Evolutionary conservation across 23 red algal genomes (phyloP).

Genomic region (Gracilariopsis chorda): DNA sequence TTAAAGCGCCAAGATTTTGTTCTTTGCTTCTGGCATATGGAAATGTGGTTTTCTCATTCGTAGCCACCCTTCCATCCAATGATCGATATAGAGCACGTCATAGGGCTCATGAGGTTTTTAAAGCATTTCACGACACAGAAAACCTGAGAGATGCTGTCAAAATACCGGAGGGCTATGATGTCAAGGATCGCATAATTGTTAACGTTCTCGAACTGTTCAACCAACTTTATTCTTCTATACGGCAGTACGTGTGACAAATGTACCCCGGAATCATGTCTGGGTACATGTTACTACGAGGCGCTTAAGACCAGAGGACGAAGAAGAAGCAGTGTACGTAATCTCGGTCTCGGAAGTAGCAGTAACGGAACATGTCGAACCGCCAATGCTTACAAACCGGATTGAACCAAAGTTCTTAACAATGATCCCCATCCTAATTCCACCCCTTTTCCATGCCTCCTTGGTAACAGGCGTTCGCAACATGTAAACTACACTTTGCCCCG

Average conservation of each 20-base stretch:
- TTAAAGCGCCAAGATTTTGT: no score
- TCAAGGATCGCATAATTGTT: slow-evolving; percentile 84
- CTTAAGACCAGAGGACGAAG: neutral
- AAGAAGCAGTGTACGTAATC: neutral
- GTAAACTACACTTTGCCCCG: neutral
- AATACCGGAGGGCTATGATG: slow-evolving; percentile 79
- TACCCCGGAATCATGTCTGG: slow-evolving; percentile 70
- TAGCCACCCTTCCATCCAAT: no score
- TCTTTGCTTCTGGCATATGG: no score
- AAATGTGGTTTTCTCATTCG: no score
- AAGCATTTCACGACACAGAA: slow-evolving; percentile 31
- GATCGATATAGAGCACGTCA: slow-evolving; percentile 51
- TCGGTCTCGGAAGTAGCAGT: neutral
- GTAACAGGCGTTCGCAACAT: neutral
- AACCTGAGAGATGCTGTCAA: slow-evolving; percentile 75
- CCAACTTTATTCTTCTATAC: slow-evolving; percentile 84
- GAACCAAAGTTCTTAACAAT: neutral
- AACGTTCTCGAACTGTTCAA: slow-evolving; percentile 90
- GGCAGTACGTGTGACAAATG: slow-evolving; percentile 86
- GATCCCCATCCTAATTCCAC: neutral
- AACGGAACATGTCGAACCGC: neutral
- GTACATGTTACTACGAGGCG: slow-evolving; percentile 22
- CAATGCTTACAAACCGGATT: neutral
- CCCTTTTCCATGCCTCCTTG: neutral
- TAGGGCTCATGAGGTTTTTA: slow-evolving; percentile 53